phyloP scores from a whole-genome alignment of 2,329 filamentous ascomycete genomes.

The Sporothrix protearum region DNA sequence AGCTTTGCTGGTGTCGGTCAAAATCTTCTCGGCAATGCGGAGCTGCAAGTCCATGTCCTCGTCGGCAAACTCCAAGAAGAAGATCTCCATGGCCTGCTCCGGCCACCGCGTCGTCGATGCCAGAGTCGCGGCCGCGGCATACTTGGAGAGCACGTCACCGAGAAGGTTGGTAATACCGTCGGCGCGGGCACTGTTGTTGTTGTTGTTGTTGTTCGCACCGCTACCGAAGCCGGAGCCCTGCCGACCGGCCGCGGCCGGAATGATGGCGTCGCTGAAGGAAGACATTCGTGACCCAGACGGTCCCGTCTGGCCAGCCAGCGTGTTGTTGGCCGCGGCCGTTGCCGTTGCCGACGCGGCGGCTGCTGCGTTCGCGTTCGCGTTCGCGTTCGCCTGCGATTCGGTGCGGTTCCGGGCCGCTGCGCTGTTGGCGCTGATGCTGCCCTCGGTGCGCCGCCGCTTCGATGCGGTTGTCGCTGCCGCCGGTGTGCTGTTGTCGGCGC shows the following conservation, averaged over 20 bases:
- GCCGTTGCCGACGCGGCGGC: neutral
- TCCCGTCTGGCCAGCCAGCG: neutral
- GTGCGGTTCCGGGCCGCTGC: constrained; percentile 6
- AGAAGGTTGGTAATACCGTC: constrained; percentile 36
- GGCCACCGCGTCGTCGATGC: constrained; percentile 48
- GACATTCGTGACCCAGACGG: neutral
- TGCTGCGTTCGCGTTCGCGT: too few species aligned
- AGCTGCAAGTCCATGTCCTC: constrained; percentile 58
- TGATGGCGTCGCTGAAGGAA: constrained; percentile 1
- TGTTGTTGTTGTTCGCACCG: constrained; percentile 17
- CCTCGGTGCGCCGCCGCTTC: constrained; percentile 38
- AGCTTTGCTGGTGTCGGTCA: constrained; percentile 58
- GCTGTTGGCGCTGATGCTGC: constrained; percentile 28
- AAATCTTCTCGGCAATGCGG: constrained; percentile 56
- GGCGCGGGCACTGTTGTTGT: constrained; percentile 21
- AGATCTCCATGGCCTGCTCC: constrained; percentile 57
- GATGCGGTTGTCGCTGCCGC: constrained; percentile 28
- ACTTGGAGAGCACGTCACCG: constrained; percentile 41
- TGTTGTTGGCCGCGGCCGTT: neutral
- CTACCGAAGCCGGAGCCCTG: constrained; percentile 7
- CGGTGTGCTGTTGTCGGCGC: constrained; percentile 23
- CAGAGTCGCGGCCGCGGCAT: constrained; percentile 32
- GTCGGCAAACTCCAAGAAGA: constrained; percentile 56
- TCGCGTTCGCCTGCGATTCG: constrained; percentile 1
- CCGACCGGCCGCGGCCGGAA: neutral